phyloP scores from a whole-genome alignment of 495 filamentous ascomycete species.

The Chaetomium cochliodes region DNA sequence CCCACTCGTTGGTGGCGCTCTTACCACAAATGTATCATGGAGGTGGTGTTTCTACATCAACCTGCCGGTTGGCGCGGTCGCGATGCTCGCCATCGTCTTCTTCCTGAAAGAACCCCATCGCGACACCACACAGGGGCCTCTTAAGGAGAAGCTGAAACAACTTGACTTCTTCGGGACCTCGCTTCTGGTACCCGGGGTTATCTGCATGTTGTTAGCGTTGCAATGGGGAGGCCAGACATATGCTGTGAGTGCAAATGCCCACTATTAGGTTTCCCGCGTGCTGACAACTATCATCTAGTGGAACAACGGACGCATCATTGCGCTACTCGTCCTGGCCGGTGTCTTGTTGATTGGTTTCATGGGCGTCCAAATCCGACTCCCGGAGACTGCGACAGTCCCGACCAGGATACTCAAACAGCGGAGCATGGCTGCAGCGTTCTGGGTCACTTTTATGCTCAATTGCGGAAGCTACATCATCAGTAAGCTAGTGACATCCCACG shows the following conservation, averaged over 20 bases:
- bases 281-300: constrained; percentile 24
- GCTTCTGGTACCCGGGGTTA: constrained; percentile 63
- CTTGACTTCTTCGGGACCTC: constrained; percentile 55
- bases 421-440: background rate
- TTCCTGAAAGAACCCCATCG: constrained; percentile 30
- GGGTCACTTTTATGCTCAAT: background rate
- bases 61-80: constrained; percentile 64
- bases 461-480: constrained; percentile 34
- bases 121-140: background rate
- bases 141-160: constrained; percentile 47
- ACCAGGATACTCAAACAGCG: background rate
- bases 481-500: constrained; percentile 32
- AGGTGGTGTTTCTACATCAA: constrained; percentile 81
- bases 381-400: background rate
- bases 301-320: background rate
- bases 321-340: background rate
- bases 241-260: constrained; percentile 21
- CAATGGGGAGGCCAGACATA: constrained; percentile 77
- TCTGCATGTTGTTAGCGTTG: constrained; percentile 68
- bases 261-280: constrained; percentile 27
- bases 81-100: constrained; percentile 57
- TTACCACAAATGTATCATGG: constrained; percentile 61
- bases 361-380: background rate
- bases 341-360: background rate
- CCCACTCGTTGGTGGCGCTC: constrained; percentile 57